Conservation (phyloP, 1,139 yeast species). For the Yamadazyma jaroonii region DNA sequence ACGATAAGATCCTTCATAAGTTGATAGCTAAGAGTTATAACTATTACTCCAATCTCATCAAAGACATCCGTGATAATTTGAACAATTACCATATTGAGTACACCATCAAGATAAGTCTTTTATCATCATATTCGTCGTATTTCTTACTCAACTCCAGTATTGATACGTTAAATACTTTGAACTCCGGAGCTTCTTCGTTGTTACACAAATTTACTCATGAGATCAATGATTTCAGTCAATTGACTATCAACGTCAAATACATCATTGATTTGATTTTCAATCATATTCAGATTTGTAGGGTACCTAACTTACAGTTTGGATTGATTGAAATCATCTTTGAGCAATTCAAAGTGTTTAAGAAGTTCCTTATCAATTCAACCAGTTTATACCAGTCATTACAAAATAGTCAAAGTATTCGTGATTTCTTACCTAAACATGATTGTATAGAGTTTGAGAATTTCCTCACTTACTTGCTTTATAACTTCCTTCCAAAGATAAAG, state of each 20-base stretch:
- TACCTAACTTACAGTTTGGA: constrained; percentile 36
- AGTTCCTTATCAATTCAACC: constrained; percentile 18
- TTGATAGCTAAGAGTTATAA: constrained; percentile 33
- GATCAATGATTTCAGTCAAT: constrained; percentile 17
- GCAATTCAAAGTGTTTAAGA: constrained; percentile 22
- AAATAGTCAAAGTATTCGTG: constrained; percentile 13
- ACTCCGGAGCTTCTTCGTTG: constrained; percentile 35
- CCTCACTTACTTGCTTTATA: constrained; percentile 24
- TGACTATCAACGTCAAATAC: constrained; percentile 21
- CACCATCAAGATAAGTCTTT: constrained; percentile 37
- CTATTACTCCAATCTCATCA: constrained; percentile 34
- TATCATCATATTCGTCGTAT: constrained; percentile 37
- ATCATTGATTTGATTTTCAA: constrained; percentile 25
- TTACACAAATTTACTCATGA: constrained; percentile 26
- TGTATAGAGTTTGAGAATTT: constrained; percentile 31
- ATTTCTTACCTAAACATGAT: constrained; percentile 17
- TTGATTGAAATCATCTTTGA: constrained; percentile 17
- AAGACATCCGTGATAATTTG: constrained; percentile 32
- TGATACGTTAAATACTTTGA: constrained; percentile 30
- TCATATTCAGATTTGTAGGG: constrained; percentile 23
- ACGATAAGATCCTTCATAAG: constrained; percentile 25
- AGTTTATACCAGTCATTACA: constrained; percentile 14
- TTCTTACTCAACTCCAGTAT: constrained; percentile 34
- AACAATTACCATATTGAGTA: constrained; percentile 31
- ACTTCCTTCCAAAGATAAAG: constrained; percentile 25